Evolutionary conservation across 371 early-diverging fungal species (phyloP), one percentile per base, ranked within the genome.

Genomic region (Blakeslea trispora): DNA sequence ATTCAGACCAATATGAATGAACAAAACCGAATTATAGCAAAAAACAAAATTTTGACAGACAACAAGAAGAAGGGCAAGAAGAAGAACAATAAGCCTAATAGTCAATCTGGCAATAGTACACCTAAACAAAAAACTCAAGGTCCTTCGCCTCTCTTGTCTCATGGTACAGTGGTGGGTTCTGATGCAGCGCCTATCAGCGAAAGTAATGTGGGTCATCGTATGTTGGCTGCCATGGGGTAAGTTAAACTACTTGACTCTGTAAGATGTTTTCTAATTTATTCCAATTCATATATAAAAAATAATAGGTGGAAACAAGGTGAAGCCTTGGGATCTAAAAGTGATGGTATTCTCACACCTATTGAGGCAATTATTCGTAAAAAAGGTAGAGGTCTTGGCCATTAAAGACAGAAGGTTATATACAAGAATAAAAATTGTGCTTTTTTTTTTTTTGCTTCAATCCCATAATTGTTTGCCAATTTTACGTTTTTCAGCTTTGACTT

Each of bases 311-410:
- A 68, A 46, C 88, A 88, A 42, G 96, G 96, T 17, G 75, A 87
- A 57, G 90, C 91, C 18, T 76, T 96, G 21, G 97, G 97, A 11
- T 75, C 79, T 44, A 79, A 82, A 7, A 89, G 87, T 14, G 79
- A 74, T 17, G 97, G 97, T 53, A 92, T 94, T 34, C 74, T 86
- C 1, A 83, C 82, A 24, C 95, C 96, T 0, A 90, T 96, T 48
- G 90, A 94, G 45, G 94, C 91, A 15, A 77, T 93, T 53, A 67
- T 93, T 39, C 88, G 95, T 11, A 85, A 82, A 37, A 81, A 83
- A 40, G 77, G 86, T 28, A 68, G 75, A 62, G 95, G 96, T 52
- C 83, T 96, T 17, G 93, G 91, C n/a, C 69, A 83, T 49, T 43
- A 37, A 43, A 45, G n/a, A n/a, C n/a, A n/a, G n/a, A n/a, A n/a